Evolutionary conservation across 768 basidiomycete genomes (phyloP), one percentile per base, ranked within the genome.

Genomic region (Steccherinum ochraceum): DNA sequence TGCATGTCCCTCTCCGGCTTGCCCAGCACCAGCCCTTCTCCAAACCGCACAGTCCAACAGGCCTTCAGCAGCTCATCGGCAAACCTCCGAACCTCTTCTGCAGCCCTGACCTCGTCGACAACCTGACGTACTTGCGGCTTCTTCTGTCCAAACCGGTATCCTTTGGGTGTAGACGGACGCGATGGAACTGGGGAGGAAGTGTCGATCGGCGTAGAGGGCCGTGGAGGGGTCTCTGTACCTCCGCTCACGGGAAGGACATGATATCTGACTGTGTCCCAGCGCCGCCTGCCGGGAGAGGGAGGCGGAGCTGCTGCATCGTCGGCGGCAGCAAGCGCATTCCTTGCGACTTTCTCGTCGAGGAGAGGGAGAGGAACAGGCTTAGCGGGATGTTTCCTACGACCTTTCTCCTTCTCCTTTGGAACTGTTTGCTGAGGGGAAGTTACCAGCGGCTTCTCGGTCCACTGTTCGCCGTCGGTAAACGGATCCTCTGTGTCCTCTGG

Each of bases 71-170:
- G 67, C 27, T 85, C 83, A 48, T 76, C 74, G 3, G 75, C 70
- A 45, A 86, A 75, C 56, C 69, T 74, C 12, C 70, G 71, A 13
- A 67, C 64, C 45, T 81, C 77, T 40, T 81, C 78, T 0, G 70
- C 65, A 18, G 69, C 68, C 39, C 72, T 69, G 49, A 79, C 81
- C 23, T 80, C 74, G 26, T 87, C 85, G 1, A 86, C 84, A 12
- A 84, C 78, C 20, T 86, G 81, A 12, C 60, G 55, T 43, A 43
- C 21, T 10, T n/a, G 41, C 35, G 11, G 35, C 19, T 54, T 55
- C 39, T 56, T 60, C 52, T 54, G 54, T 13, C 61, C 61, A 27
- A 61, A 61, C 12, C 60, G 53, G 16, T 56, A 55, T 5, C 57
- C 50, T 26, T 56, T 57, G 2, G 63, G 63, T 0, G 63, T 64